phyloP scores from a whole-genome alignment of 129 eudicot species.

The Pseudognaphalium luteoalbum region DNA sequence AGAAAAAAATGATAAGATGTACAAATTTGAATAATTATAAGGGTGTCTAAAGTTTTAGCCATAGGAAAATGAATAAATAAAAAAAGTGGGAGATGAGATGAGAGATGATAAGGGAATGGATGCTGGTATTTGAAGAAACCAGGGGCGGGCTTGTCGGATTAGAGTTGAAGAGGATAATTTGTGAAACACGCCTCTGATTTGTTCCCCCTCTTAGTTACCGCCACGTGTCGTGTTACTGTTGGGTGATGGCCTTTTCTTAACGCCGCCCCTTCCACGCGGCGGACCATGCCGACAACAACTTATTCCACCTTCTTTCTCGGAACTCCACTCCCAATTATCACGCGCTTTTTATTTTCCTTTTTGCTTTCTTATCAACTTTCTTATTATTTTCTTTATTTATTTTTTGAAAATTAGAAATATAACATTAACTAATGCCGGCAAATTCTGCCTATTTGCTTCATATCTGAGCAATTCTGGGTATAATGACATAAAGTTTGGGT shows the following conservation, averaged over 20 bases:
- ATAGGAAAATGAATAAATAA: neutral
- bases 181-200: conserved; percentile 30
- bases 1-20: too few relatives aligned
- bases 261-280: conserved; percentile 35
- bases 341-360: conserved; percentile 11
- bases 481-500: too few relatives aligned
- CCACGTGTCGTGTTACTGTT: conserved; percentile 10
- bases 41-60: too few relatives aligned
- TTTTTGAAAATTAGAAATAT: too few relatives aligned
- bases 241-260: neutral
- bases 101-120: neutral
- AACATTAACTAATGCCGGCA: too few relatives aligned
- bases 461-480: too few relatives aligned
- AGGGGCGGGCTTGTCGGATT: conserved; percentile 35
- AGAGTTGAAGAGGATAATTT: conserved; percentile 1
- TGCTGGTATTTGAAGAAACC: conserved; percentile 33
- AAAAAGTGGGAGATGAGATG: neutral
- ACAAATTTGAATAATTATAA: too few relatives aligned
- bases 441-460: too few relatives aligned
- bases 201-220: conserved; percentile 17
- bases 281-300: conserved; percentile 24
- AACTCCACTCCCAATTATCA: conserved; percentile 29
- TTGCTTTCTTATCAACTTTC: too few relatives aligned
- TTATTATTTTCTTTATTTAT: too few relatives aligned
- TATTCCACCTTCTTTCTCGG: conserved; percentile 33